A percentile compares a stretch with the other conserved stretches of the same genome.
Evolutionary conservation across 2,329 filamentous ascomycete species (phyloP).

Genomic region (Emydomyces testavorans): DNA sequence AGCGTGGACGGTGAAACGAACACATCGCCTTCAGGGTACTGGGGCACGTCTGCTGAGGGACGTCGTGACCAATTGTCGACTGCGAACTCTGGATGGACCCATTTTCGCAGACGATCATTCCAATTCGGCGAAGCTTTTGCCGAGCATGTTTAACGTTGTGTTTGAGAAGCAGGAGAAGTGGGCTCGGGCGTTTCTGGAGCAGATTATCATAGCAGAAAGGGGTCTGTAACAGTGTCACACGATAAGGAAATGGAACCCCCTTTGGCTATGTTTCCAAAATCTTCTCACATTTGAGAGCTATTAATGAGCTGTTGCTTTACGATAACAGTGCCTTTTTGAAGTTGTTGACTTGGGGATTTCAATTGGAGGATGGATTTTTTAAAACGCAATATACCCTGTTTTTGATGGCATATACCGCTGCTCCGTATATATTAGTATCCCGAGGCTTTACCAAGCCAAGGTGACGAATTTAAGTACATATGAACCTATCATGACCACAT

Average conservation of each 20-base stretch:
- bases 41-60: constrained; percentile 62
- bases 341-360: background rate
- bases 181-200: constrained; percentile 37
- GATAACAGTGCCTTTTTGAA: background rate
- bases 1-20: constrained; percentile 66
- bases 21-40: constrained; percentile 59
- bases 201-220: constrained; percentile 20
- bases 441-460: background rate
- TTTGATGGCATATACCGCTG: too few relatives aligned
- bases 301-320: background rate
- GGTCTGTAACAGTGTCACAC: constrained; percentile 7
- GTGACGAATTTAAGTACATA: background rate
- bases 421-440: too few relatives aligned
- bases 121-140: constrained; percentile 55
- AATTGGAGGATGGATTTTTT: background rate
- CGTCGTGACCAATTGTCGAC: constrained; percentile 56
- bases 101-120: constrained; percentile 68
- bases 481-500: background rate
- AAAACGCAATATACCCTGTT: constrained; percentile 4
- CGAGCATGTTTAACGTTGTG: constrained; percentile 49
- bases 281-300: background rate
- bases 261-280: background rate
- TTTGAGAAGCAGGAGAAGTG: constrained; percentile 50
- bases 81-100: constrained; percentile 55
- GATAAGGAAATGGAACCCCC: background rate